Evolutionary conservation across 306 rosid species (phyloP), one percentile per base, ranked within the genome.

Genomic region (Cucurbita pepo): DNA sequence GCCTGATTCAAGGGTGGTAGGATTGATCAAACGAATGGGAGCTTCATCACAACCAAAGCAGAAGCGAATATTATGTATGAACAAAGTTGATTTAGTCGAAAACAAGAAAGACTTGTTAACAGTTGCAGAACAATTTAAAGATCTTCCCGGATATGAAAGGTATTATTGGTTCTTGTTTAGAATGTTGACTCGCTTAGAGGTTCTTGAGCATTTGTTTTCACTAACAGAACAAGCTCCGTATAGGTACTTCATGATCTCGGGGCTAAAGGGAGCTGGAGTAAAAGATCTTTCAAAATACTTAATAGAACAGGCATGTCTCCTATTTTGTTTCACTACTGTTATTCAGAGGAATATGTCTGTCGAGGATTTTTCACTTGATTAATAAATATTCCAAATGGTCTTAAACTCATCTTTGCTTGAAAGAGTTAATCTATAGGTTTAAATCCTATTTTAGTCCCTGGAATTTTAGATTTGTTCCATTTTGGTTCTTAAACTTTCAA

Each of bases 231-330:
- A 25, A 67, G 45, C 10, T 45, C 6, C 47, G 41, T 87, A 56
- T 81, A 94, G 99, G 89, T 77, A 77, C 78, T 93, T 90, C 93
- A 90, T 88, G 98, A 88, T 90, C 82, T 90, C 98, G 10, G 98
- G 97, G 55, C 81, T 87, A 85, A 93, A 93, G 84, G 98, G 98
- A 71, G 73, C 80, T 73, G 94, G 98, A 73, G 89, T 93, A 43
- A 90, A 88, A 80, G 88, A 85, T 82, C 87, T 93, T 77, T 78
- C 86, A 65, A 78, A 82, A 69, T 93, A 81, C 77, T 81, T 93
- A 85, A 85, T 80, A 90, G 89, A 88, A 56, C 97, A 93, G 98
- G 98, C 84, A 90, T 58, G 97, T 81, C 53, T 53, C 18, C 64
- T 3, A 56, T 65, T 61, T 67, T 34, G 67, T 70, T 84, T 60